These are phyloP conservation scores for Elymus sibiricus DNA, from an alignment of 176 grass and related monocot species.

Conservation along the genomic window DNA sequence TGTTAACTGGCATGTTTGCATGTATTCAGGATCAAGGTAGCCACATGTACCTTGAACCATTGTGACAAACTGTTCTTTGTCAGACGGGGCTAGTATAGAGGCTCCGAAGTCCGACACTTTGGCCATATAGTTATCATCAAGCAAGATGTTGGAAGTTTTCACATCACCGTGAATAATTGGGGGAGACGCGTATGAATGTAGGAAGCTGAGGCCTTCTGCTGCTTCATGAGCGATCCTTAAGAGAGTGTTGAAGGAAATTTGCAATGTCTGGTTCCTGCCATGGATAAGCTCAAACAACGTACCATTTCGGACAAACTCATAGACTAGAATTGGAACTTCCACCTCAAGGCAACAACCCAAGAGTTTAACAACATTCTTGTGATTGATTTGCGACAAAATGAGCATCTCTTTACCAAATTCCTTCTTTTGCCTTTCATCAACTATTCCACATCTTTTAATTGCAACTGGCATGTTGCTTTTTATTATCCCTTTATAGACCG, in stretches of 20 bases:
- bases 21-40: conserved; percentile 39
- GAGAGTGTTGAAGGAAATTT: background rate
- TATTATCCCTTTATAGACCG: conserved; percentile 29
- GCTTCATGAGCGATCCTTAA: conserved; percentile 38
- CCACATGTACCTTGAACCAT: conserved; percentile 31
- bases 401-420: conserved; percentile 33
- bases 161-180: conserved; percentile 41
- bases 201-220: conserved; percentile 22
- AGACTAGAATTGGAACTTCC: conserved; percentile 34
- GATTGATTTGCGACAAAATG: conserved; percentile 34
- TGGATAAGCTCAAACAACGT: conserved; percentile 27
- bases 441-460: conserved; percentile 1
- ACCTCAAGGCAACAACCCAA: conserved; percentile 33
- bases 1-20: conserved; percentile 38
- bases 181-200: conserved; percentile 6
- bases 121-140: conserved; percentile 15
- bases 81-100: conserved; percentile 18
- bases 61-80: conserved; percentile 33
- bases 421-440: conserved; percentile 32
- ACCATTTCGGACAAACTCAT: conserved; percentile 23
- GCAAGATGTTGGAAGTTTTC: conserved; percentile 10
- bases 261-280: conserved; percentile 13
- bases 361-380: conserved; percentile 35
- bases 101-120: conserved; percentile 42
- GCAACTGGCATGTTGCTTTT: background rate